Evolutionary conservation across 225 moss, liverwort and hornwort species (phyloP).

Genomic region (Polytrichum formosum): DNA sequence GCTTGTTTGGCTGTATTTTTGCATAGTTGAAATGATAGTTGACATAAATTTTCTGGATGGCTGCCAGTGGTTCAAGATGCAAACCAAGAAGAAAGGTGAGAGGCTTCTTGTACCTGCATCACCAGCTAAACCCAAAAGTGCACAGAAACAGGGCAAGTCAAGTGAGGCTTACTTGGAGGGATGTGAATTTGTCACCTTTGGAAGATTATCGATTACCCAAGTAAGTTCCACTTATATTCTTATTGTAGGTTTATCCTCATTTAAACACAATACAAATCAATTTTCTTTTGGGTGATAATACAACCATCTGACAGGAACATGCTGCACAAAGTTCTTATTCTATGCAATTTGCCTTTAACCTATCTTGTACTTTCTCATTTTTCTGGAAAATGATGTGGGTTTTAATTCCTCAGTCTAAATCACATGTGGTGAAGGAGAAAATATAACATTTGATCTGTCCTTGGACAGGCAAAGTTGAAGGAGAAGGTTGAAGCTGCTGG

Average conservation of each 20-base stretch:
- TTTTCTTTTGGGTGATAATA: too few relatives aligned
- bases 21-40: background rate
- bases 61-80: constrained; percentile 49
- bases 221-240: constrained; percentile 25
- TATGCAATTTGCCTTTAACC: too few relatives aligned
- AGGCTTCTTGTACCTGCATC: constrained; percentile 47
- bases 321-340: too few relatives aligned
- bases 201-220: constrained; percentile 46
- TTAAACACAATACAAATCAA: too few relatives aligned
- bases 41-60: constrained; percentile 1
- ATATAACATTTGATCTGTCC: constrained; percentile 3
- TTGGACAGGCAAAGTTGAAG: constrained; percentile 66
- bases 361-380: too few relatives aligned
- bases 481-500: constrained; percentile 74
- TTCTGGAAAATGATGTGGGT: too few relatives aligned
- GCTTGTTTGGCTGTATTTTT: background rate
- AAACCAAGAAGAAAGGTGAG: constrained; percentile 49
- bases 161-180: constrained; percentile 41
- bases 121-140: constrained; percentile 34
- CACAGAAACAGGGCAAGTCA: constrained; percentile 22
- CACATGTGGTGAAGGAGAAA: background rate
- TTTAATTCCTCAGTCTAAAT: too few relatives aligned
- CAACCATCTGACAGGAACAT: too few relatives aligned
- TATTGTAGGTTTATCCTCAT: too few relatives aligned
- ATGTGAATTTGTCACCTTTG: constrained; percentile 53